Evolutionary conservation across 2,329 filamentous ascomycete genomes (phyloP).

Genomic region (Trichoderma sp.): DNA sequence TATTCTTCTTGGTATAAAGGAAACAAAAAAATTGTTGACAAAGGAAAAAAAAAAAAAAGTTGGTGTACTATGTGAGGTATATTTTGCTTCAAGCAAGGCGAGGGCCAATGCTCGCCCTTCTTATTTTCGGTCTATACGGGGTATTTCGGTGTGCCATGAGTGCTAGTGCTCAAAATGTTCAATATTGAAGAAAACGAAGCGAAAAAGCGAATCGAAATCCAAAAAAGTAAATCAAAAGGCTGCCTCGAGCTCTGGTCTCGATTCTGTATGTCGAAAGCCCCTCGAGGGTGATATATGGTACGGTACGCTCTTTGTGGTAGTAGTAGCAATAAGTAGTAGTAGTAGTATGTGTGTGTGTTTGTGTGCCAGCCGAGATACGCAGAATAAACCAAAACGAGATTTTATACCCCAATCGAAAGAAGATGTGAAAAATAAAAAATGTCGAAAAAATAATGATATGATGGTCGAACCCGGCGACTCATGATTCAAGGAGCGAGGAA

Average conservation of each 20-base stretch:
- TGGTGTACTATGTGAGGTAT: conserved; percentile 29
- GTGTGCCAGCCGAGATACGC: conserved; percentile 27
- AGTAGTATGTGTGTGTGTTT: conserved; percentile 17
- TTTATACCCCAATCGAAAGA: conserved; percentile 28
- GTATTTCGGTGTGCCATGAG: conserved; percentile 36
- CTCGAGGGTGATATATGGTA: conserved; percentile 19
- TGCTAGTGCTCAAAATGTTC: conserved; percentile 22
- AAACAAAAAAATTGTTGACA: conserved; percentile 25
- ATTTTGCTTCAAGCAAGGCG: conserved; percentile 32
- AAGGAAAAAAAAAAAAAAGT: conserved; percentile 33
- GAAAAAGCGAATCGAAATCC: conserved; percentile 1
- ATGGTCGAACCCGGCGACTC: conserved; percentile 25
- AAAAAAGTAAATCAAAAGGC: conserved; percentile 22
- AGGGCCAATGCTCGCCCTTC: conserved; percentile 26
- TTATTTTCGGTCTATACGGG: conserved; percentile 37
- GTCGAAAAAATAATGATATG: conserved; percentile 18
- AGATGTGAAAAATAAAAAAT: background rate
- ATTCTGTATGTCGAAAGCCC: conserved; percentile 28
- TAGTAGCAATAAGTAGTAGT: background rate
- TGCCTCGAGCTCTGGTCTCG: conserved; percentile 29
- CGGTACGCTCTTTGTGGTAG: background rate
- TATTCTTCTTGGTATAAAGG: conserved; percentile 15
- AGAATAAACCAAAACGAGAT: conserved; percentile 27
- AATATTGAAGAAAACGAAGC: conserved; percentile 4
- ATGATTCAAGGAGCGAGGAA: conserved; percentile 21